Percentiles rank a stretch among this genome's conserved stretches.
phyloP scores from a whole-genome alignment of 306 rosid genomes.

The Acacia acuminata region DNA sequence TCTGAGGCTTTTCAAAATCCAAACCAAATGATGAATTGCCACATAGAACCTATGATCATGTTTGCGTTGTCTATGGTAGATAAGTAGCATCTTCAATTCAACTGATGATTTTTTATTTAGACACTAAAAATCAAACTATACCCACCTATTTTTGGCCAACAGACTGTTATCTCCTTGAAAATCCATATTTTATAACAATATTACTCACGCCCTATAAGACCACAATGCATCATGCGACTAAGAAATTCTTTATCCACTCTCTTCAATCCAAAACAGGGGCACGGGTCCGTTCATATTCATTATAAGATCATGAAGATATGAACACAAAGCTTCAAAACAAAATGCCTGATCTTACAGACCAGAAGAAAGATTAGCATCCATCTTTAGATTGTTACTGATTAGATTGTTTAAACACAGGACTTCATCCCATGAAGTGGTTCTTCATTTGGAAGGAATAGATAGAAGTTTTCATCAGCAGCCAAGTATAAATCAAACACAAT shows the following conservation, averaged over 20 bases:
- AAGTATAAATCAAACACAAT: not conserved
- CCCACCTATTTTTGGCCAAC: too few relatives aligned
- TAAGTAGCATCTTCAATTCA: not conserved
- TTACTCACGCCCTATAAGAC: not conserved
- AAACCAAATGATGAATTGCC: not conserved
- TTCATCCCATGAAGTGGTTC: not conserved
- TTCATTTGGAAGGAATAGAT: not conserved
- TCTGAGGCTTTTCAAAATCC: not conserved
- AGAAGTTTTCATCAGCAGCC: not conserved
- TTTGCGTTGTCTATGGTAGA: not conserved
- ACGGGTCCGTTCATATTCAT: not conserved
- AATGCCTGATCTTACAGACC: not conserved
- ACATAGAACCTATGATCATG: not conserved
- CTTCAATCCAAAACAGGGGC: constrained; percentile 4
- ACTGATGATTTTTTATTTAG: not conserved
- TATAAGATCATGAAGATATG: not conserved
- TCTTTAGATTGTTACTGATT: not conserved
- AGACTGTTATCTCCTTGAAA: not conserved
- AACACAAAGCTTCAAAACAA: not conserved
- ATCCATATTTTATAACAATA: not conserved
- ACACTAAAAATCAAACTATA: not conserved
- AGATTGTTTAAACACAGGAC: not conserved
- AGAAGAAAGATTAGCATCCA: not conserved
- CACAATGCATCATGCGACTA: not conserved
- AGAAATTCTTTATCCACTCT: not conserved